Evolutionary conservation across 768 basidiomycete genomes (phyloP), one percentile per base, ranked within the genome.

Genomic region (Boletus rubroflammeus): DNA sequence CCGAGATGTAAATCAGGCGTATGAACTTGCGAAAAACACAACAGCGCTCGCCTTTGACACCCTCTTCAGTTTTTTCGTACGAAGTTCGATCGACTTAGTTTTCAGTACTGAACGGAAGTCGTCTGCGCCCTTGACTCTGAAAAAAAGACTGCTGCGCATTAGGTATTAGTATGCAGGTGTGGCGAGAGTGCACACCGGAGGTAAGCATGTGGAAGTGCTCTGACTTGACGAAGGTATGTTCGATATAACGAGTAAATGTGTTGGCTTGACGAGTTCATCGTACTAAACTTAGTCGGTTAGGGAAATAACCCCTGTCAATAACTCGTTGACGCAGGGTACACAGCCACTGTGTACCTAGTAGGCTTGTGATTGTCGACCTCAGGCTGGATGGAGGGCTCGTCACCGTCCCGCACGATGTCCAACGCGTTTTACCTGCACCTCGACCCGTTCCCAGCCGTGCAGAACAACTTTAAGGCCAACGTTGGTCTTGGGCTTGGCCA

Each of bases 71-170:
- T 80, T 85, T 23, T 59, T 66, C 32, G 58, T 54, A 32, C 70
- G 73, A 23, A 77, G 65, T 43, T 51, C 55, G 15, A 58, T 47
- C 13, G 66, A 63, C n/a, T 64, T 60, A 15, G 77, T 72, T 21
- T 65, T 54, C 34, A 79, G 47, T n/a, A 82, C 64, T 14, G 75
- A 72, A n/a, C 77, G 77, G 40, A 84, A 71, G 66, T 84, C 85
- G 63, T 86, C 81, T 29, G 72, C 73, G 25, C 76, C 76, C 60
- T 83, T 83, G 49, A 86, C 64, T 55, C 75, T 78, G 69, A 82
- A 90, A 67, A 89, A 88, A 47, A 78, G 78, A 28, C 88, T 89
- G 63, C 3, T 35, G 32, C 3, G 11, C 1, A 40, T 62, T 31
- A 60, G 58, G 44, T 47, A 35, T 43, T 13, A 8, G 23, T 25